Conservation (phyloP, 2,329 filamentous ascomycete genomes). For the Metarhizium guizhouense region DNA sequence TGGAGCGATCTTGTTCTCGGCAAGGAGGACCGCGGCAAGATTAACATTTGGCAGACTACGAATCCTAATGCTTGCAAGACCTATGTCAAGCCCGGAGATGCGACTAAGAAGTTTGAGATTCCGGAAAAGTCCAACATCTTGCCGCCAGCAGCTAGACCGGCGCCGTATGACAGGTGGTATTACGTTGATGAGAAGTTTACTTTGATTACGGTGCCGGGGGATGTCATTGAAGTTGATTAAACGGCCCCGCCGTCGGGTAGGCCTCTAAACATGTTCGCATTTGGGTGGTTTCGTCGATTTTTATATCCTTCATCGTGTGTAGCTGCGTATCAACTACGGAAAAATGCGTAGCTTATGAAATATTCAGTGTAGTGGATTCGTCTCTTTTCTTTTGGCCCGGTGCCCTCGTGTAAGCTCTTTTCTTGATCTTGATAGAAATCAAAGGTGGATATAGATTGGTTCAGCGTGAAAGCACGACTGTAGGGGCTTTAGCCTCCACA, state of each 20-base stretch:
- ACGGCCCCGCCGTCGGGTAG: neutral
- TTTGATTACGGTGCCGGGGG: slow-evolving; percentile 13
- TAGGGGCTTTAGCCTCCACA: too few species aligned
- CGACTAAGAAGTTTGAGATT: slow-evolving; percentile 21
- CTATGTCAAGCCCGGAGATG: slow-evolving; percentile 22
- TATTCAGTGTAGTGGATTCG: too few species aligned
- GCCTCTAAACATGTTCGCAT: too few species aligned
- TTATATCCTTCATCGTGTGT: too few species aligned
- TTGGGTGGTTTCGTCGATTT: too few species aligned
- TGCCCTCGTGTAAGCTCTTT: too few species aligned
- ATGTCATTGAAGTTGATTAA: slow-evolving; percentile 7
- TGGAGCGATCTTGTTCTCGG: slow-evolving; percentile 31
- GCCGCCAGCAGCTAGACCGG: slow-evolving; percentile 20
- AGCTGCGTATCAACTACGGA: too few species aligned
- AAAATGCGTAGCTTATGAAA: too few species aligned
- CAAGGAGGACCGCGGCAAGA: slow-evolving; percentile 24
- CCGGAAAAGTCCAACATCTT: slow-evolving; percentile 20
- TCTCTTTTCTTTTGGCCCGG: too few species aligned
- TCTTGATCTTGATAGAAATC: too few species aligned
- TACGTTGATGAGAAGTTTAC: slow-evolving; percentile 25
- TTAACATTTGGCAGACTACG: slow-evolving; percentile 33
- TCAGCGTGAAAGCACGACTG: too few species aligned
- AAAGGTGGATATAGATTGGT: too few species aligned
- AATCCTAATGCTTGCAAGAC: slow-evolving; percentile 19
- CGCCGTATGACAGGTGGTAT: slow-evolving; percentile 27